phyloP scores from a whole-genome alignment of 2,329 filamentous ascomycete genomes.

The Penicillium sp. region DNA sequence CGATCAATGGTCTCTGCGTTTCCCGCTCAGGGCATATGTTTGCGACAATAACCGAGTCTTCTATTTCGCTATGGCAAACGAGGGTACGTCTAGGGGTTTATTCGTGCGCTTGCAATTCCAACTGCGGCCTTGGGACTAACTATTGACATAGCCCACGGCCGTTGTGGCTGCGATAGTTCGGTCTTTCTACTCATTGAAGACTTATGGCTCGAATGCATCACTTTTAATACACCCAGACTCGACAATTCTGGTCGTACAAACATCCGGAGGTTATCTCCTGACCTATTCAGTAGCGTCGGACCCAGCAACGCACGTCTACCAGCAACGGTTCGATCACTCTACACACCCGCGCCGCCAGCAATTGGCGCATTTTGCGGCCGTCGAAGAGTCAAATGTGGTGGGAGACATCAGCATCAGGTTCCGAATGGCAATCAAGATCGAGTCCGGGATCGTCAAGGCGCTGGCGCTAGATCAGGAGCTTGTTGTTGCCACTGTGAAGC shows the following conservation, averaged over 20 bases:
- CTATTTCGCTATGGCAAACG: conserved; percentile 93
- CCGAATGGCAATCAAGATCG: conserved; percentile 95
- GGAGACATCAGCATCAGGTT: conserved; percentile 87
- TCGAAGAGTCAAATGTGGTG: conserved; percentile 77
- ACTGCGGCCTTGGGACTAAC: conserved; percentile 24
- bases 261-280: conserved; percentile 78
- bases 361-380: conserved; percentile 54
- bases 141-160: conserved; percentile 66
- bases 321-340: conserved; percentile 63
- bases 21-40: conserved; percentile 79
- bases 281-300: conserved; percentile 91
- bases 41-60: conserved; percentile 77
- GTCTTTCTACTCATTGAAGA: conserved; percentile 70
- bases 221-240: conserved; percentile 86
- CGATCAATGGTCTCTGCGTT: conserved; percentile 68
- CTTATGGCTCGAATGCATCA: conserved; percentile 79
- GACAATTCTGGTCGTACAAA: conserved; percentile 86
- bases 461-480: conserved; percentile 89
- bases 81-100: conserved; percentile 57
- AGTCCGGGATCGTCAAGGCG: conserved; percentile 85
- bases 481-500: conserved; percentile 84
- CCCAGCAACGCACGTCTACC: conserved; percentile 75
- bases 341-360: conserved; percentile 45
- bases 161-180: conserved; percentile 80
- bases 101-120: background rate